Percentiles rank a stretch among this genome's conserved stretches.
Evolutionary conservation across 2,329 filamentous ascomycete species (phyloP).

Genomic region (Penicillium concentricum): DNA sequence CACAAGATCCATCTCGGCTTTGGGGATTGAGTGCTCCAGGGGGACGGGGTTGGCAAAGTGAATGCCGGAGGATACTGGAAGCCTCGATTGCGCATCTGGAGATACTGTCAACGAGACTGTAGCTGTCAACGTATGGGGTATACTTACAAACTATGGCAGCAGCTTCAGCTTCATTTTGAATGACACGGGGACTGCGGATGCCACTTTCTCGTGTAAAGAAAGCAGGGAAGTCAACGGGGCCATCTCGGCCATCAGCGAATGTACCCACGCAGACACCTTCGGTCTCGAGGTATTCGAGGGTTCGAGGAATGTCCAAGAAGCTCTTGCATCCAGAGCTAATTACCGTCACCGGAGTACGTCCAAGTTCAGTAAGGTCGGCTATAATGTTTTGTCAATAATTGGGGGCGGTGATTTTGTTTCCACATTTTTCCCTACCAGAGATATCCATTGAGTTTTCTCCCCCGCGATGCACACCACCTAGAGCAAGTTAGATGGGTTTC

Average conservation of each 20-base stretch:
- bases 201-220: slow-evolving; percentile 93
- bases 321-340: slow-evolving; percentile 92
- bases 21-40: slow-evolving; percentile 65
- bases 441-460: slow-evolving; percentile 87
- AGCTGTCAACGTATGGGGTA: background rate
- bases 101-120: slow-evolving; percentile 2
- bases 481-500: slow-evolving; percentile 13
- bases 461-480: slow-evolving; percentile 82
- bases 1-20: slow-evolving; percentile 65
- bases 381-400: background rate
- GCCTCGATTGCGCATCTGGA: slow-evolving; percentile 66
- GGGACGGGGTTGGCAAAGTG: slow-evolving; percentile 89
- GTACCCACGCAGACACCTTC: slow-evolving; percentile 77
- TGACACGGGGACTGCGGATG: slow-evolving; percentile 70
- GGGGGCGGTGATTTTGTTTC: background rate
- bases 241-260: slow-evolving; percentile 77
- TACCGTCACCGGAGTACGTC: slow-evolving; percentile 83
- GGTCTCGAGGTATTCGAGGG: slow-evolving; percentile 75
- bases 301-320: slow-evolving; percentile 87
- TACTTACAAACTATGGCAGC: slow-evolving; percentile 76
- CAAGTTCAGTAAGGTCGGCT: slow-evolving; percentile 91
- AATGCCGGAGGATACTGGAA: slow-evolving; percentile 74
- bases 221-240: slow-evolving; percentile 78
- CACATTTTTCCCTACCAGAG: slow-evolving; percentile 51
- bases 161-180: slow-evolving; percentile 75